phyloP scores from a whole-genome alignment of 2,329 filamentous ascomycete species.

The Fusarium agapanthi region DNA sequence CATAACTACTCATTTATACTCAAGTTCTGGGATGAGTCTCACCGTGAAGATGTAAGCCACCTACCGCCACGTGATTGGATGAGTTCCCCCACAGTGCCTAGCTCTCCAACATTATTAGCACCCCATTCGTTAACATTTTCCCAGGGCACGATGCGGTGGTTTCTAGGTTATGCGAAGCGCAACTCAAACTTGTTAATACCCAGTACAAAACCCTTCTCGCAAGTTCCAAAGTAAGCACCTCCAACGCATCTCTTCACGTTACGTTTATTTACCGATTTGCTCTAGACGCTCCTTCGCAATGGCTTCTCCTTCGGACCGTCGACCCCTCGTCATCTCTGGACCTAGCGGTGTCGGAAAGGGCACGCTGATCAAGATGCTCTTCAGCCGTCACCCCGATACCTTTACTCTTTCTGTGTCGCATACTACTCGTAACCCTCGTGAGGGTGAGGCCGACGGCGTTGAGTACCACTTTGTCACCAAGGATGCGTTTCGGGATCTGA shows the following conservation, averaged over 20 bases:
- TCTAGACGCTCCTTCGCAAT: conserved; percentile 34
- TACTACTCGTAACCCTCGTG: conserved; percentile 82
- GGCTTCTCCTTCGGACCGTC: conserved; percentile 55
- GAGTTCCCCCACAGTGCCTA: conserved; percentile 14
- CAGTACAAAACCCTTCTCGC: conserved; percentile 9
- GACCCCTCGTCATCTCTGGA: conserved; percentile 80
- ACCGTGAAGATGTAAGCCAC: neutral
- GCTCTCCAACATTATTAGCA: conserved; percentile 9
- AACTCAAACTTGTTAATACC: conserved; percentile 10
- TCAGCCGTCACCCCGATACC: conserved; percentile 61
- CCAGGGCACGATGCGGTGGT: conserved; percentile 25
- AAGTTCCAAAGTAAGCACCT: conserved; percentile 5
- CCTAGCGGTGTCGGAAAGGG: conserved; percentile 84
- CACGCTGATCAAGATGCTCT: conserved; percentile 78
- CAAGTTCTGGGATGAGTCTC: neutral
- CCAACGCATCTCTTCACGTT: too few relatives aligned
- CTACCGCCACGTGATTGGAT: conserved; percentile 14
- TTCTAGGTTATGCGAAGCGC: conserved; percentile 29
- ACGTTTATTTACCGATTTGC: neutral
- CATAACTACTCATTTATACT: neutral
- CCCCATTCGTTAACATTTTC: conserved; percentile 24
- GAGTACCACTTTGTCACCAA: conserved; percentile 83
- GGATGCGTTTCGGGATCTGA: conserved; percentile 72
- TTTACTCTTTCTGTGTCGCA: conserved; percentile 72
- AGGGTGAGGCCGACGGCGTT: conserved; percentile 76